These are phyloP conservation scores for Epichloe uncinata DNA, from an alignment of 2,329 filamentous ascomycete genomes.

Conservation along the genomic window DNA sequence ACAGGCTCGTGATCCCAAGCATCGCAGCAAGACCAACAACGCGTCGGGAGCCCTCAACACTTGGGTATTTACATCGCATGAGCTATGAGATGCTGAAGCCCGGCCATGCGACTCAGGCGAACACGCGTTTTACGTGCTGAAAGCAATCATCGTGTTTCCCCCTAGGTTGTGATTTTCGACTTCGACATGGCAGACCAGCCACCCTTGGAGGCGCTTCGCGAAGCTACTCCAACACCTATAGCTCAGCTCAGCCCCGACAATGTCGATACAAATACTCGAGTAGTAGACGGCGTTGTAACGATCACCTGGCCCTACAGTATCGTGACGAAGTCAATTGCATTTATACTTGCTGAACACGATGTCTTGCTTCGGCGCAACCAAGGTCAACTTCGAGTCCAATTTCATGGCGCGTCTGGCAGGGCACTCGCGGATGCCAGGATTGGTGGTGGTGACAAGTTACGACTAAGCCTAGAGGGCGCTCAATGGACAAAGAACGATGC, in stretches of 20 bases:
- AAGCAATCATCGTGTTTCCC: not conserved
- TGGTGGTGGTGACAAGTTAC: conserved; percentile 65
- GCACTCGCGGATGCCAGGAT: conserved; percentile 53
- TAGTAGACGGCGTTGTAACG: conserved; percentile 60
- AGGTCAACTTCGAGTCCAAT: conserved; percentile 71
- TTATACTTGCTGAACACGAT: conserved; percentile 75
- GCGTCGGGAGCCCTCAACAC: not conserved
- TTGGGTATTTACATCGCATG: not conserved
- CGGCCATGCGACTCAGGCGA: not conserved
- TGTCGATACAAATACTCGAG: conserved; percentile 24
- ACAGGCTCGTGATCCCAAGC: not conserved
- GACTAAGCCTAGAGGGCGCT: conserved; percentile 55
- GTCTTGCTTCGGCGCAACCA: conserved; percentile 62
- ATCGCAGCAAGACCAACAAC: not conserved
- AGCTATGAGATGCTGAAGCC: not conserved
- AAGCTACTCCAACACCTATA: conserved; percentile 34
- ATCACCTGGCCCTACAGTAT: conserved; percentile 88
- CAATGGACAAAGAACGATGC: conserved; percentile 46
- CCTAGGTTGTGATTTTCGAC: not conserved
- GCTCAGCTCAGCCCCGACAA: conserved; percentile 39
- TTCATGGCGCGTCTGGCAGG: conserved; percentile 57
- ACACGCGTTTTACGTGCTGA: not conserved
- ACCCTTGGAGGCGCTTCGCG: conserved; percentile 12
- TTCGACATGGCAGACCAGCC: conserved; percentile 14
- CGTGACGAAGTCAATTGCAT: conserved; percentile 56